Percentiles rank a stretch among this genome's conserved stretches.
Conservation (phyloP, 352 stramenopile genomes). For the Phytopythium kandeliae region DNA sequence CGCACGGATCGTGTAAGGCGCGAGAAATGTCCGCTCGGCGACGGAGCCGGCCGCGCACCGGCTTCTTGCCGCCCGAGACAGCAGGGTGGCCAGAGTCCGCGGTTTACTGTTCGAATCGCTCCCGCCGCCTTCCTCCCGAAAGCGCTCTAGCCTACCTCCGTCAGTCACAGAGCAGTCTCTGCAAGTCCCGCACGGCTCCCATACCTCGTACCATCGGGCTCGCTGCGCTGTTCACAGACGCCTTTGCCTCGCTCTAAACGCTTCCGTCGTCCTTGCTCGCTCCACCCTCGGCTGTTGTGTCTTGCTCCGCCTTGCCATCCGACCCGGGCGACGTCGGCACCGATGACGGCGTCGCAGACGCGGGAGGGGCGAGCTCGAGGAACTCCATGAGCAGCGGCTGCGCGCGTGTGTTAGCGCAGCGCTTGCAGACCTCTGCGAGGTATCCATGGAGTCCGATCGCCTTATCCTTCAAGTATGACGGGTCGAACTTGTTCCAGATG, state of each 20-base stretch:
- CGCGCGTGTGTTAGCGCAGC: slow-evolving; percentile 63
- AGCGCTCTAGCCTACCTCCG: too few relatives aligned
- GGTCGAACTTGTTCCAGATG: slow-evolving; percentile 85
- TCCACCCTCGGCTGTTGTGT: neutral
- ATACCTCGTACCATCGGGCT: too few relatives aligned
- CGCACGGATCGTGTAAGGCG: neutral
- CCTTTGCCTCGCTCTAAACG: neutral
- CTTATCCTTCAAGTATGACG: slow-evolving; percentile 77
- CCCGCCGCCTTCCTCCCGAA: too few relatives aligned
- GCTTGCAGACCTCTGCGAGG: slow-evolving; percentile 65
- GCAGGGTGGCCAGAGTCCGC: too few relatives aligned
- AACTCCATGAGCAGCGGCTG: slow-evolving; percentile 63
- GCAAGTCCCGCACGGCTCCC: too few relatives aligned
- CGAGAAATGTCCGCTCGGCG: too few relatives aligned
- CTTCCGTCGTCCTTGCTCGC: neutral
- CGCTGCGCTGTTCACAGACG: too few relatives aligned
- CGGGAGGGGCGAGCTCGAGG: slow-evolving; percentile 31
- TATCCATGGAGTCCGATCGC: slow-evolving; percentile 65
- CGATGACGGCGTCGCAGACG: neutral
- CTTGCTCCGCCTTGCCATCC: neutral
- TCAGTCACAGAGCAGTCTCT: too few relatives aligned
- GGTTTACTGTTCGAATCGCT: too few relatives aligned
- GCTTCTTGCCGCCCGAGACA: too few relatives aligned
- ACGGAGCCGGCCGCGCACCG: too few relatives aligned
- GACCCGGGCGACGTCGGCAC: neutral